phyloP scores from a whole-genome alignment of 2,329 filamentous ascomycete genomes.

The Fusarium brevicatenulatum region DNA sequence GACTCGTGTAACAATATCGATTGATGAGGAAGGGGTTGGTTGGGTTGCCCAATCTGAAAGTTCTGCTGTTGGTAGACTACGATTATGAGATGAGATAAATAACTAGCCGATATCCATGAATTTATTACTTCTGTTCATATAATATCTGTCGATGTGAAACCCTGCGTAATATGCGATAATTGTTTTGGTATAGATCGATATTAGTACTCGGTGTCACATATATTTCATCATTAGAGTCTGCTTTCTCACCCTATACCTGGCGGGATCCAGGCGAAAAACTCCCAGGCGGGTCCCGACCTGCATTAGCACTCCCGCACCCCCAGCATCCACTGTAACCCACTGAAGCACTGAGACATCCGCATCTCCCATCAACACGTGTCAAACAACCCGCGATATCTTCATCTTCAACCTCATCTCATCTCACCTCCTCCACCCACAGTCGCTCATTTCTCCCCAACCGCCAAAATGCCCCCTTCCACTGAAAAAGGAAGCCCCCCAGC shows the following conservation, averaged over 20 bases:
- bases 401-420: background rate
- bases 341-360: constrained; percentile 1
- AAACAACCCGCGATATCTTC: constrained; percentile 4
- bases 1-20: background rate
- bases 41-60: background rate
- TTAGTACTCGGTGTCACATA: background rate
- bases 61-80: background rate
- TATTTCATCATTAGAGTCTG: background rate
- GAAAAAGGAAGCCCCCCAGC: background rate
- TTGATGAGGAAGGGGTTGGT: background rate
- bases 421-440: background rate
- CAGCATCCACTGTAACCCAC: constrained; percentile 9
- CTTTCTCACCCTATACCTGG: background rate
- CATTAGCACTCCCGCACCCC: background rate
- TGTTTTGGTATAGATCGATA: background rate
- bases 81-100: constrained; percentile 10
- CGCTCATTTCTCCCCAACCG: background rate
- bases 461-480: constrained; percentile 8
- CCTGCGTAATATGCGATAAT: fast-evolving
- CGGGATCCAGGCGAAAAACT: background rate
- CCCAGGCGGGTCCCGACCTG: background rate
- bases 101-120: constrained; percentile 14
- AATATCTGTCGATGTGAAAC: fast-evolving
- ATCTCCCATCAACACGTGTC: constrained; percentile 30
- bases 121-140: background rate